Base-by-base conservation (phyloP, 1,284 basidiomycete genomes). In the Rhodotorula glutinis region DNA sequence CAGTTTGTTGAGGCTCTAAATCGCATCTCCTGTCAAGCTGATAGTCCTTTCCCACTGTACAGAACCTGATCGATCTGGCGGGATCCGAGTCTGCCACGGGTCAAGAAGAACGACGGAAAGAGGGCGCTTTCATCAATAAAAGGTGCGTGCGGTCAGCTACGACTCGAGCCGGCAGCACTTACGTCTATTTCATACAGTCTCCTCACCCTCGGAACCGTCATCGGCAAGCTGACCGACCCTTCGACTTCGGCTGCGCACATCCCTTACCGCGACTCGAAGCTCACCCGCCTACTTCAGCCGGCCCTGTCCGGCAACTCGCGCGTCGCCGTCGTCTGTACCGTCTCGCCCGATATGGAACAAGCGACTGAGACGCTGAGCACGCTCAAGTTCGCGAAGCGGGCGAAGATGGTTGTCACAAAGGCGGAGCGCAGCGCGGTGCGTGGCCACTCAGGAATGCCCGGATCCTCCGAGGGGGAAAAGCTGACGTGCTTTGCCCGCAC, bases 61-160 rank as follows among this genome's bases (percentile, higher is more conserved):
- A 82, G 78, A 83, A 83, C 67, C 77, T 84, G 21, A 83, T 84
- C 65, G 84, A 85, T 75, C 74, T 85, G 11, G 84, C 84, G 4
- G 84, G 84, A 7, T 82, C 80, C 19, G 84, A 85, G 68, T 81
- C 82, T 52, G 83, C 83, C 0, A 82, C 83, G 0, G 81, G 80
- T 1, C 81, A 84, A 60, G 75, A 79, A 23, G 83, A 83, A 60
- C 75, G 83, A 2, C 77, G 82, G 44, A 82, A 83, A 29, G 84
- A 85, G 69, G 84, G 83, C 19, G 80, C 82, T 53, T 81, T 83
- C 73, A 85, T 85, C 78, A 85, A 85, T 76, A 82, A 82, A 67
- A 82, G 81, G 75, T 69, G 23, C 29, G 57, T 53, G 1, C 38
- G 23, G 21, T n/a, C 11, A 38, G 33, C 33, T 14, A 4, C 43